Evolutionary conservation across 2,329 filamentous ascomycete genomes (phyloP).

Genomic region (Aaosphaeria arxii): DNA sequence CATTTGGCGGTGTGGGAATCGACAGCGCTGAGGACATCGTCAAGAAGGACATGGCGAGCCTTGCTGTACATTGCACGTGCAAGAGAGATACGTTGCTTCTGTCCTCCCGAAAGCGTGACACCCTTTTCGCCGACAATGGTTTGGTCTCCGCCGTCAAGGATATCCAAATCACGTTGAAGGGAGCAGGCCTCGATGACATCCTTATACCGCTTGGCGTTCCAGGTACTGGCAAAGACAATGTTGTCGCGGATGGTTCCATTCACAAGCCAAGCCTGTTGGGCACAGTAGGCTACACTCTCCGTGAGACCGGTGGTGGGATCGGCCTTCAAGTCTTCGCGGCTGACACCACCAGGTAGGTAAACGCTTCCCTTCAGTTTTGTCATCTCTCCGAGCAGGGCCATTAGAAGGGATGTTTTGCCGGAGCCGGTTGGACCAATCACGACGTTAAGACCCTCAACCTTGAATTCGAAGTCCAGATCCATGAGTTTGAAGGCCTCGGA

Average conservation of each 20-base stretch:
- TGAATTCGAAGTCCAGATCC: slow-evolving; percentile 78
- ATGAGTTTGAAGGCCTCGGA: slow-evolving; percentile 72
- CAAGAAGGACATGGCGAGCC: slow-evolving; percentile 83
- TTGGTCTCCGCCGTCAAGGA: slow-evolving; percentile 87
- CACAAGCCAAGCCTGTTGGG: slow-evolving; percentile 94
- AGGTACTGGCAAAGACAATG: slow-evolving; percentile 82
- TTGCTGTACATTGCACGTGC: slow-evolving; percentile 97
- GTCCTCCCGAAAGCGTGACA: slow-evolving; percentile 91
- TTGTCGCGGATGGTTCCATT: slow-evolving; percentile 96
- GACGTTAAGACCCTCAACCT: slow-evolving; percentile 83
- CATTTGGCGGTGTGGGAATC: slow-evolving; percentile 97
- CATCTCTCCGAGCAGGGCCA: slow-evolving; percentile 97
- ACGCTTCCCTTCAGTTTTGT: slow-evolving; percentile 76
- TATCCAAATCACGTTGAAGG: slow-evolving; percentile 84
- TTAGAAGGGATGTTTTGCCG: slow-evolving; percentile 91
- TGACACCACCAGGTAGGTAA: slow-evolving; percentile 79
- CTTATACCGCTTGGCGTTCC: slow-evolving; percentile 78
- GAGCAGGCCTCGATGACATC: slow-evolving; percentile 89
- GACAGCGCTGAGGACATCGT: slow-evolving; percentile 94
- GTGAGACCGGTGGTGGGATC: slow-evolving; percentile 83
- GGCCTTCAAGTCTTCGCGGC: slow-evolving; percentile 77
- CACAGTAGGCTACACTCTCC: slow-evolving; percentile 93
- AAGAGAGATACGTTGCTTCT: slow-evolving; percentile 95
- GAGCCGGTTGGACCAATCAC: slow-evolving; percentile 91
- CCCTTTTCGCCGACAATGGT: slow-evolving; percentile 96